Conservation (phyloP, 192 early-diverging fungal species). For the Coemansia sp. region DNA sequence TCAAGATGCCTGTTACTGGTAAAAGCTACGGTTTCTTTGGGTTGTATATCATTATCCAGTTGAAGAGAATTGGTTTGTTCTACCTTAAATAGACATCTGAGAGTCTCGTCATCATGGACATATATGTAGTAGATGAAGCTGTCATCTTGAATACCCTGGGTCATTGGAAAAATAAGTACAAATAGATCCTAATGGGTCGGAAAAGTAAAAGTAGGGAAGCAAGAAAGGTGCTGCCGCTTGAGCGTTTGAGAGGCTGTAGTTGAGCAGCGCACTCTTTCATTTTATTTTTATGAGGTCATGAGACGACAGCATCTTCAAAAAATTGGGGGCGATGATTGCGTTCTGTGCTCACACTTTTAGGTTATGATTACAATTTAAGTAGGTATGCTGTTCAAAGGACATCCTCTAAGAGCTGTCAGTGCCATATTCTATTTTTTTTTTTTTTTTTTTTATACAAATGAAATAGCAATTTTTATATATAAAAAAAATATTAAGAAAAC, state of each 20-base stretch:
- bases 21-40: neutral
- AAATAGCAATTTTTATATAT: too few relatives aligned
- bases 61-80: neutral
- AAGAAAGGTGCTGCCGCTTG: neutral
- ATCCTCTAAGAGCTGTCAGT: too few relatives aligned
- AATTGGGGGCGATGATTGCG: too few relatives aligned
- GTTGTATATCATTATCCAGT: neutral
- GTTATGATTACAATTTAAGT: too few relatives aligned
- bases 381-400: too few relatives aligned
- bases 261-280: neutral
- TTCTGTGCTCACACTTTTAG: too few relatives aligned
- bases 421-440: too few relatives aligned
- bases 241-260: neutral
- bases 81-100: neutral
- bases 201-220: neutral
- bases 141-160: neutral
- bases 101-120: neutral
- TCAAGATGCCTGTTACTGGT: neutral
- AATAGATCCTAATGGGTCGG: neutral
- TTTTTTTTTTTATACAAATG: too few relatives aligned
- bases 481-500: too few relatives aligned
- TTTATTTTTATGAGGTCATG: too few relatives aligned
- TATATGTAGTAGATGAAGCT: neutral
- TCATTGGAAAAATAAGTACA: neutral
- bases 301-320: too few relatives aligned